Evolutionary conservation across 495 filamentous ascomycete genomes (phyloP).

Genomic region (Trichoderma reesei): DNA sequence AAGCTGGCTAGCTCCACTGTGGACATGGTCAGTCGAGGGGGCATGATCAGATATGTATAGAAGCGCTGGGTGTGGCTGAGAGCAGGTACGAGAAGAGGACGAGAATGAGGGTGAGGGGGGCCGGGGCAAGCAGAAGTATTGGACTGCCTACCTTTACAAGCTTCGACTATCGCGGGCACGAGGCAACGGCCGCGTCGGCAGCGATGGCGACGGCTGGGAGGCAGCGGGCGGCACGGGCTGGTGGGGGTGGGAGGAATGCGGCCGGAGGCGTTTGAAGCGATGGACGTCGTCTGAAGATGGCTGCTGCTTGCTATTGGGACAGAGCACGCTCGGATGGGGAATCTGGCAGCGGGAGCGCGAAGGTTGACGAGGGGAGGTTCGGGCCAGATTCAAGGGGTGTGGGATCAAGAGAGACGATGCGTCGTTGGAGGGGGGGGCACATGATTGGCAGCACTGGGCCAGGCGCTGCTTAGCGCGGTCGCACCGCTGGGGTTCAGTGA

Average conservation of each 20-base stretch:
- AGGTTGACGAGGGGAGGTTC: neutral
- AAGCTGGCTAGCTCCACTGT: constrained; percentile 7
- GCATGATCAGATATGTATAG: constrained; percentile 8
- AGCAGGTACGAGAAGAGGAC: neutral
- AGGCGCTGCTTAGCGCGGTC: neutral
- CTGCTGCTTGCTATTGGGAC: too few species aligned
- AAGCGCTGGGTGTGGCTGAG: constrained; percentile 1
- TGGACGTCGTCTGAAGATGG: neutral
- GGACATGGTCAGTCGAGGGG: constrained; percentile 7
- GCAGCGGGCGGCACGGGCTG: neutral
- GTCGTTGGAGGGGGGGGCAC: constrained; percentile 8
- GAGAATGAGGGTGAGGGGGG: neutral
- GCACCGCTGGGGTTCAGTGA: constrained; percentile 1
- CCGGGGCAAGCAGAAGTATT: neutral
- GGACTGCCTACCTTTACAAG: too few species aligned
- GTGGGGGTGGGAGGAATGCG: constrained; percentile 8
- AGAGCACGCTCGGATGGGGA: neutral
- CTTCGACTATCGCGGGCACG: neutral
- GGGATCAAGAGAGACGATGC: neutral
- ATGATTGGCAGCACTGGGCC: constrained; percentile 9
- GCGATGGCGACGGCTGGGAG: neutral
- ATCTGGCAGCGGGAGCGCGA: constrained; percentile 7
- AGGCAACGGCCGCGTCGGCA: constrained; percentile 7
- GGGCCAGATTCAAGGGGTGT: neutral
- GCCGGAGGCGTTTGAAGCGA: constrained; percentile 1